Evolutionary conservation across 75 land plant species (phyloP).

Genomic region (Cryptomeria japonica): DNA sequence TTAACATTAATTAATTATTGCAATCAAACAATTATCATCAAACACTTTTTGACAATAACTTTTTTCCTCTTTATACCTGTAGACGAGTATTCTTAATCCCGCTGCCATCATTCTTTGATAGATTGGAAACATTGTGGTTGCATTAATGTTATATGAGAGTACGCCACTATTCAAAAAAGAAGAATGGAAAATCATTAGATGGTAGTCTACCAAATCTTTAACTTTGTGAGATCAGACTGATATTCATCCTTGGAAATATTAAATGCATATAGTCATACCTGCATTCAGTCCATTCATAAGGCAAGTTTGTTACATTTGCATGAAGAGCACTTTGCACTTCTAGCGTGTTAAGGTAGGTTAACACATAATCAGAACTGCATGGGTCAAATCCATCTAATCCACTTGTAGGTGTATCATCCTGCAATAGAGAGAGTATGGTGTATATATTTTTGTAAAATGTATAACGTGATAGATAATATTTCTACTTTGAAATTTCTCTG

Average conservation of each 20-base stretch:
- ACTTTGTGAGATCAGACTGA: not conserved
- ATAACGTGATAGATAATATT: too few relatives aligned
- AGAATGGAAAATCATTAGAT: not conserved
- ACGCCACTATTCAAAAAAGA: not conserved
- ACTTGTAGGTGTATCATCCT: not conserved
- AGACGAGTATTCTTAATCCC: not conserved
- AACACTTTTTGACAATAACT: not conserved
- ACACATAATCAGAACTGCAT: conserved; percentile 28
- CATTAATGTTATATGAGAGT: not conserved
- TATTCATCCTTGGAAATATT: too few relatives aligned
- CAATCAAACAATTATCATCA: too few relatives aligned
- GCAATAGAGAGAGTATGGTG: not conserved
- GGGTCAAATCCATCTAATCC: conserved; percentile 43
- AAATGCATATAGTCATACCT: conserved; percentile 18
- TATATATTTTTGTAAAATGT: not conserved
- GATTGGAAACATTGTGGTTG: too few relatives aligned
- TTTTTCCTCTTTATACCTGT: not conserved
- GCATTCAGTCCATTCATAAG: too few relatives aligned
- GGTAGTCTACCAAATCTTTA: not conserved
- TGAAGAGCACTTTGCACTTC: conserved; percentile 23
- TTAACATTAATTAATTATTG: too few relatives aligned
- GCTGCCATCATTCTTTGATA: too few relatives aligned
- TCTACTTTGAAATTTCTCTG: too few relatives aligned
- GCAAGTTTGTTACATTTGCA: too few relatives aligned
- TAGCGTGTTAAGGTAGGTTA: conserved; percentile 56